phyloP scores from a whole-genome alignment of 768 basidiomycete species.

The Filobasidium floriforme region DNA sequence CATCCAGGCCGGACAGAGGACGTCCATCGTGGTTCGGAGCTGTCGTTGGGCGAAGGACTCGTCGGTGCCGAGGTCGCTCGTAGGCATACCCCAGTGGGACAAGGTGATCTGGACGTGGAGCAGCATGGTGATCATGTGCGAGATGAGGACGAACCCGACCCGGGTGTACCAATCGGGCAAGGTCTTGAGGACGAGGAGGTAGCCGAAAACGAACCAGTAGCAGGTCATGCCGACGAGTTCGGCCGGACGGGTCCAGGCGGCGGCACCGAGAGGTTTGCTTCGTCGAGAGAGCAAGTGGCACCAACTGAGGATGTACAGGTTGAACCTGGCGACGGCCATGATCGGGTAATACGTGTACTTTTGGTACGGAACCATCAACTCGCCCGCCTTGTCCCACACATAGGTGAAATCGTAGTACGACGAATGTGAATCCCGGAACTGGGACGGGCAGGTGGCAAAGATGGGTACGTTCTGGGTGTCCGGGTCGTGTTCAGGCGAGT shows the following conservation, averaged over 20 bases:
- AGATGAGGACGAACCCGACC: conserved; percentile 69
- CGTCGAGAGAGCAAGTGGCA: conserved; percentile 47
- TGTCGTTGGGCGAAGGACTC: conserved; percentile 93
- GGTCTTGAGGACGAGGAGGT: conserved; percentile 53
- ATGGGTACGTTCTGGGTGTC: conserved; percentile 67
- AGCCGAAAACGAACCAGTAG: conserved; percentile 82
- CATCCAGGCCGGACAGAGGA: conserved; percentile 73
- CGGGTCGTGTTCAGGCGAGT: conserved; percentile 84
- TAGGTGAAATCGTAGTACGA: conserved; percentile 68
- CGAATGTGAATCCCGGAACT: conserved; percentile 78
- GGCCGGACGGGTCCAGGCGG: conserved; percentile 27
- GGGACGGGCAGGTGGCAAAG: conserved; percentile 81
- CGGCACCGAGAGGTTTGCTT: background rate
- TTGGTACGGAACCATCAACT: conserved; percentile 24
- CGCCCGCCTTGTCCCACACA: conserved; percentile 10
- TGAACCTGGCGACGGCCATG: conserved; percentile 84
- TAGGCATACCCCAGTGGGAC: conserved; percentile 94
- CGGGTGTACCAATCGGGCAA: conserved; percentile 66
- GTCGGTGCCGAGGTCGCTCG: conserved; percentile 74
- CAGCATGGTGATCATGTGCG: conserved; percentile 77
- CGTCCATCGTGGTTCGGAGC: conserved; percentile 93
- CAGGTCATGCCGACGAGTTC: conserved; percentile 69
- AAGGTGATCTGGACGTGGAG: conserved; percentile 96
- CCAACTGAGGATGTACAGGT: conserved; percentile 85
- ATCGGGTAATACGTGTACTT: conserved; percentile 88